Evolutionary conservation across 768 basidiomycete genomes (phyloP).

Genomic region (Agaricus sinodeliciosus): DNA sequence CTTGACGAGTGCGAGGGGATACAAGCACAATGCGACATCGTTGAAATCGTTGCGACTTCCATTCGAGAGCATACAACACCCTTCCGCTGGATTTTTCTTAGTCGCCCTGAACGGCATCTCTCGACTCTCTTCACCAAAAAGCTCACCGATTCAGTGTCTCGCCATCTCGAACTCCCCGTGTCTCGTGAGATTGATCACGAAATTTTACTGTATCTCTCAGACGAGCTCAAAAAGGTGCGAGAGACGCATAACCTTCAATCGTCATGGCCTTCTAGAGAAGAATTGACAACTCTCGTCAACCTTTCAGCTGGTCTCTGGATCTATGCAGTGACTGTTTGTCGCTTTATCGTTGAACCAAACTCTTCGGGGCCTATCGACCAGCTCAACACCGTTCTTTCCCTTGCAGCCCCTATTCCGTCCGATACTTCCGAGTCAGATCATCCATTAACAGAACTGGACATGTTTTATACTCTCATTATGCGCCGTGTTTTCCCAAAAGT

Average conservation of each 20-base stretch:
- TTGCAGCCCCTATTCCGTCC: neutral
- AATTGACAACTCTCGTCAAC: neutral
- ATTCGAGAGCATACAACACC: neutral
- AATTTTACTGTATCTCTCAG: constrained; percentile 7
- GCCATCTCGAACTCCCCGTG: constrained; percentile 3
- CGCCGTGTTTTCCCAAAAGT: neutral
- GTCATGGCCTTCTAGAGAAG: constrained; percentile 7
- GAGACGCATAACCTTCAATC: neutral
- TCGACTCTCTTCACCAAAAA: neutral
- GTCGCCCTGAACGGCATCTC: constrained; percentile 2
- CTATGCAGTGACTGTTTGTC: constrained; percentile 3
- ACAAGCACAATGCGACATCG: neutral
- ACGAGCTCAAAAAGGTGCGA: neutral
- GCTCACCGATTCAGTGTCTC: neutral
- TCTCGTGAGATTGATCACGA: constrained; percentile 8
- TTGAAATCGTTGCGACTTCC: neutral
- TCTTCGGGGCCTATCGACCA: neutral
- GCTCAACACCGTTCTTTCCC: neutral
- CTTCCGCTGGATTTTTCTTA: neutral
- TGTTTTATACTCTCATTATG: neutral
- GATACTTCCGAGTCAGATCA: neutral
- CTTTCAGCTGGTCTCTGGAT: constrained; percentile 6
- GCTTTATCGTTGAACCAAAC: constrained; percentile 8
- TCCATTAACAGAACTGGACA: neutral
- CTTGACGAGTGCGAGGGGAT: constrained; percentile 7